Percentiles rank a stretch among this genome's conserved stretches.
Conservation (phyloP, 108 stramenopile species). For the Nitzschia putrida region DNA sequence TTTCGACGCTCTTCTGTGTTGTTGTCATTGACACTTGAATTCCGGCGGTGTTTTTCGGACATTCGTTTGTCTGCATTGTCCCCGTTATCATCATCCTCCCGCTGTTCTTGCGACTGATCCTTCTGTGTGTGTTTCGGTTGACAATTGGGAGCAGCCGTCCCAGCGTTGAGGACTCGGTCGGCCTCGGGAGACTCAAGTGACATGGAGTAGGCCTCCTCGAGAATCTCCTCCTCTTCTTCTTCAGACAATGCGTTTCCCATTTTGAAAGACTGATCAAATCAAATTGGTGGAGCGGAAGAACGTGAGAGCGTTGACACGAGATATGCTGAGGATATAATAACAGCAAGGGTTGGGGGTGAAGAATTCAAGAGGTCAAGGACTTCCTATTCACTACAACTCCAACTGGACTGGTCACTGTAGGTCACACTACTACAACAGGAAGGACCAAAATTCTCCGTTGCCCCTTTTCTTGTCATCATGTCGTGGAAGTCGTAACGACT, state of each 20-base stretch:
- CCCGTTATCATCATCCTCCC: conserved; percentile 5
- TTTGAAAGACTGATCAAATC: neutral
- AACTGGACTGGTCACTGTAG: no score
- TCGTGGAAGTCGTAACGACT: no score
- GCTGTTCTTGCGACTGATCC: conserved; percentile 1
- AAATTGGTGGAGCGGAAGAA: no score
- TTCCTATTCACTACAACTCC: no score
- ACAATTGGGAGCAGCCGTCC: conserved; percentile 74
- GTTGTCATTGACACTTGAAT: conserved; percentile 21
- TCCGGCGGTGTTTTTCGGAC: conserved; percentile 36
- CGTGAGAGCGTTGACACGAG: no score
- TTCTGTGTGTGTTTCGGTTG: conserved; percentile 71
- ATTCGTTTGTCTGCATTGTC: conserved; percentile 8
- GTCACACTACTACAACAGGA: no score
- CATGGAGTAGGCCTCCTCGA: conserved; percentile 47
- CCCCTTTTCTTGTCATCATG: no score
- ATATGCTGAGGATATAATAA: no score
- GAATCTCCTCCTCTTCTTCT: conserved; percentile 51
- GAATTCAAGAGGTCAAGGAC: no score
- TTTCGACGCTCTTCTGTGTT: conserved; percentile 40
- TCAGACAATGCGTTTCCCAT: conserved; percentile 60
- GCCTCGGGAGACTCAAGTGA: conserved; percentile 61
- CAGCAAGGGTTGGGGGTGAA: no score
- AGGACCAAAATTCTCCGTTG: no score
- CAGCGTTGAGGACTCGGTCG: conserved; percentile 62